These are phyloP conservation scores for Hypoxylon lenormandii DNA, from an alignment of 495 filamentous ascomycete species.

Conservation along the genomic window DNA sequence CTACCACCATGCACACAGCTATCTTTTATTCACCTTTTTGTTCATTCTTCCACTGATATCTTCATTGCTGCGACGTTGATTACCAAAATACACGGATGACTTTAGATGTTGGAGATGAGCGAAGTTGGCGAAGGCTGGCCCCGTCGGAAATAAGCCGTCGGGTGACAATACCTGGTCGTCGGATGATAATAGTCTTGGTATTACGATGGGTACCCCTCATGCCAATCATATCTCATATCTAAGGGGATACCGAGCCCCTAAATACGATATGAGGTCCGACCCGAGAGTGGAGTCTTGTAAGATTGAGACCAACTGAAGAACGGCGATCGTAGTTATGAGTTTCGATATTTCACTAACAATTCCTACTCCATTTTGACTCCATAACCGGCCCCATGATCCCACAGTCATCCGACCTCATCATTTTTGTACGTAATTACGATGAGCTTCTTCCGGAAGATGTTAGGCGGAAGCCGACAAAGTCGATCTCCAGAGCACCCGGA, in stretches of 20 bases:
- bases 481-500: constrained; percentile 1
- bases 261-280: constrained; percentile 20
- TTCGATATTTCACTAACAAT: constrained; percentile 21
- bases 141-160: too few species aligned
- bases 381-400: constrained; percentile 10
- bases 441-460: constrained; percentile 11
- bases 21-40: too few species aligned
- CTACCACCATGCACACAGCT: not conserved
- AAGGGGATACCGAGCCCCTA: not conserved
- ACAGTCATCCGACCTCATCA: constrained; percentile 9
- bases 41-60: too few species aligned
- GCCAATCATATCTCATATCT: not conserved
- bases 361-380: constrained; percentile 5
- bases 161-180: too few species aligned
- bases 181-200: not conserved
- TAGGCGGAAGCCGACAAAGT: constrained; percentile 6
- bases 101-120: too few species aligned
- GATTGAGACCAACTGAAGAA: constrained; percentile 2
- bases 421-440: constrained; percentile 28
- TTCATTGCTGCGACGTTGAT: too few species aligned
- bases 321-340: constrained; percentile 14
- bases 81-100: too few species aligned
- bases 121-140: too few species aligned
- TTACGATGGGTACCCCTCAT: constrained; percentile 8
- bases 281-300: constrained; percentile 14